Evolutionary conservation across 805 yeast species (phyloP), one percentile per base, ranked within the genome.

Genomic region (Ogataea methylovora): DNA sequence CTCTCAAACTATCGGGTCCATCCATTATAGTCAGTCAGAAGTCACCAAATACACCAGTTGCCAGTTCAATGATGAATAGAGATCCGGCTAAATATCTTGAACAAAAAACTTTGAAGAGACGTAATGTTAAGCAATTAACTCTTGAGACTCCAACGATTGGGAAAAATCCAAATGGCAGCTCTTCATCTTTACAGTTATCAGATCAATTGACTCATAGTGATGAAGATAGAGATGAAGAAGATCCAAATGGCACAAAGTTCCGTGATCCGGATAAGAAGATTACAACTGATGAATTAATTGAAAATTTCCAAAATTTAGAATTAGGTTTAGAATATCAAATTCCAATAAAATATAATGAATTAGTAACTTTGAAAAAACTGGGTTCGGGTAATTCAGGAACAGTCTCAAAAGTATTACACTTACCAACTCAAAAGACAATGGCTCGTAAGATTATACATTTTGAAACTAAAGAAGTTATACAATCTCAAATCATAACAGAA

Each of bases 361-460:
- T 92, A 18, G 73, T 87, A 12, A 74, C 78, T 23, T 55, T 92
- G 34, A 78, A 84, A 39, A 78, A 77, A 40, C 66, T 92, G 33
- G 99, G 99, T 8, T 71, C 85, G 20, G 99, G 99, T 10, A 88
- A 85, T 53, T 86, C 95, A 10, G 99, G 99, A 2, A 78, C 86
- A 2, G 99, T 92, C 3, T 65, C 82, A 30, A 86, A 88, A 51
- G 94, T 87, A 10, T 61, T 86, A 34, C 97, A 92, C 57, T 71
- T 84, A 4, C 96, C 97, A 9, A 79, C 90, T 8, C 85, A 87
- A 41, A 79, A 78, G 38, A 73, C 81, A 21, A 84, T 92, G 86
- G 97, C 98, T 12, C 78, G 84, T 44, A 92, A 92, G 52, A 76
- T 77, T 29, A 85, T 92, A 22, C 87, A 81, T 42, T 74, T 92